Base-by-base conservation (phyloP, 495 filamentous ascomycete genomes). In the Hypoxylon trugodes region DNA sequence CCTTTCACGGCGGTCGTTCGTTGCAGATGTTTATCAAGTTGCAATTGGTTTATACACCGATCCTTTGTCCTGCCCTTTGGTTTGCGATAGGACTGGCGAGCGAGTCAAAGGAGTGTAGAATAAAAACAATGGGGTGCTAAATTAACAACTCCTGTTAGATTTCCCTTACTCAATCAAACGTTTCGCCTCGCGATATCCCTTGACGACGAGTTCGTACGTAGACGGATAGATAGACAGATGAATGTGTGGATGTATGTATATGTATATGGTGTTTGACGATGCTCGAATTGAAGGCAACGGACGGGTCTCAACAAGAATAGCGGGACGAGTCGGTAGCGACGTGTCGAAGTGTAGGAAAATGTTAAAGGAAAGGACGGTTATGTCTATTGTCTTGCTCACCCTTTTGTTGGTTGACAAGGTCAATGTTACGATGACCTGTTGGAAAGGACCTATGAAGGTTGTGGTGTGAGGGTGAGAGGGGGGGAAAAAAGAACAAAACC, bases 351-450 rank as follows among this genome's bases (percentile, higher is more conserved):
- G 46, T 50, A 25, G 12, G 50, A 15, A 33, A 13, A 6, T 30
- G 19, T 15, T 24, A 4, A 59, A 56, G 43, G 46, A 40, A 52
- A 57, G 35, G 7, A 28, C 35, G 10, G 62, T 24, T 32, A 2
- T 9, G 15, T 12, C 32, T 32, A 5, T 32, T 46, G 2, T 24
- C 41, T 4, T 61, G 35, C 55, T 62, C 45, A 66, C 72, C 65
- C 59, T 55, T 74, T 41, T 71, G 13, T 33, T 53, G 25, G 22
- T 68, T 65, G 33, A 71, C 61, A 37, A 74, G 63, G 38, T 72
- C 70, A 40, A 47, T 71, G 60, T 42, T 68, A 70, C 36, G 60
- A 68, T 58, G 59, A 71, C 32, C 51, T 43, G 15, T 35, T 22
- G 33, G 36, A 55, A 50, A 56, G 35, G 38, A 51, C 61, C 55